Base-by-base conservation (phyloP, 2,329 filamentous ascomycete species). In the Talaromyces sp. region DNA sequence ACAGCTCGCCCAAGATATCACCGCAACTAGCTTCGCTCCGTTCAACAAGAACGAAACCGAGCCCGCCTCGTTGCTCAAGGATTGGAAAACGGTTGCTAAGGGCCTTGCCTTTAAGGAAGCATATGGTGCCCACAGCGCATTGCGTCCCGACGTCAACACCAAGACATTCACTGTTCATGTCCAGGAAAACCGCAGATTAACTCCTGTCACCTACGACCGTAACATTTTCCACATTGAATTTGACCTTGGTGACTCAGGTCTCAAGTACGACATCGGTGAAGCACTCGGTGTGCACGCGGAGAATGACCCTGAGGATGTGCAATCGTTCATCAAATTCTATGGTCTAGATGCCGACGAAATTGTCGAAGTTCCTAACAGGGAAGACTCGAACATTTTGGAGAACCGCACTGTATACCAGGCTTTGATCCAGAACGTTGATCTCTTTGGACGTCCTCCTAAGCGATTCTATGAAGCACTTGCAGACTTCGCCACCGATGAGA, bases 181-280 rank as follows among this genome's bases (percentile, higher is more conserved):
- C 75, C 91, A 95, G 81, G 94, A 97, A 81, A 97, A 96, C 79
- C 90, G 94, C 63, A 87, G 94, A 65, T 84, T 99, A 59, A 99
- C 94, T 0, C 94, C 94, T 3, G 70, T 77, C 26, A 89, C 87
- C 32, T 99, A 99, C 73, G 92, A 97, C 76, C 91, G 94, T 68
- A 97, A 99, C 83, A 97, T 99, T 77, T 99, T 99, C 88, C 94
- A 99, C 80, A 97, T 99, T 64, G 94, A 99, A 78, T 99, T 99
- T 70, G 94, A 97, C 72, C 85, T 99, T 26, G 93, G 93, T 62
- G 79, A 88, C 69, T 96, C 93, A 35, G 93, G 92, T 43, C 86
- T 99, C 65, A 96, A 86, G 48, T 99, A 99, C 79, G 91, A 96
- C 73, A 97, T 99, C 69, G 94, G 94, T 60, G 94, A 99, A 79